Base-by-base conservation (phyloP, 805 yeast species). In the Zygosaccharomyces siamensis region DNA sequence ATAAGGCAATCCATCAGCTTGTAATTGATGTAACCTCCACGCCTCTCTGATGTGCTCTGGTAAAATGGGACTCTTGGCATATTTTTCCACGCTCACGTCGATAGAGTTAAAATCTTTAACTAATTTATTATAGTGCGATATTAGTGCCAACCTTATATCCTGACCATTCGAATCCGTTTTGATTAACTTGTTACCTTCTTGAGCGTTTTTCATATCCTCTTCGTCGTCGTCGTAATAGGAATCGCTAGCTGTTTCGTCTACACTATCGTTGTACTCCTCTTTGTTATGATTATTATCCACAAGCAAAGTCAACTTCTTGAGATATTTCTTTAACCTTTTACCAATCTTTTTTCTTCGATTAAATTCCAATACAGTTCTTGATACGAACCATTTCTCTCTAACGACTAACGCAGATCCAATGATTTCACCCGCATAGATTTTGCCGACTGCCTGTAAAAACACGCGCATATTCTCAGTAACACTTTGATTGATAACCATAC, bases 11-110 rank as follows among this genome's bases (percentile, higher is more conserved):
- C 81, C 76, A 28, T 84, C 81, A 45, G 77, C 79, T 59, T 89
- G 96, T 38, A 75, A 54, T 55, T 79, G 80, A 56, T 83, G 85
- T 42, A 85, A 64, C 56, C 95, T 72, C 92, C 95, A 87, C 0
- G 97, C 97, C 58, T 89, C 96, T 44, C 95, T 69, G 26, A 90
- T 75, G 61, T 90, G 95, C 51, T 86, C 89, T 0, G 97, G 96
- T 30, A 80, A 72, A 39, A 90, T 64, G 1, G 96, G 96, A 42
- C 74, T 74, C 36, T 71, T 62, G 14, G 64, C 68, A 57, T 76
- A 65, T 43, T 61, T 64, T 43, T 66, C 70, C 21, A 65, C 56
- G 46, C 66, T 63, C 3, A 62, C 64, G 51, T 65, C 68, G 23
- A 60, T 36, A 8, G 49, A 37, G 42, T 66, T 65, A 49, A 66